Evolutionary conservation across 2,329 filamentous ascomycete species (phyloP).

Genomic region (Trichoderma guizhouense): DNA sequence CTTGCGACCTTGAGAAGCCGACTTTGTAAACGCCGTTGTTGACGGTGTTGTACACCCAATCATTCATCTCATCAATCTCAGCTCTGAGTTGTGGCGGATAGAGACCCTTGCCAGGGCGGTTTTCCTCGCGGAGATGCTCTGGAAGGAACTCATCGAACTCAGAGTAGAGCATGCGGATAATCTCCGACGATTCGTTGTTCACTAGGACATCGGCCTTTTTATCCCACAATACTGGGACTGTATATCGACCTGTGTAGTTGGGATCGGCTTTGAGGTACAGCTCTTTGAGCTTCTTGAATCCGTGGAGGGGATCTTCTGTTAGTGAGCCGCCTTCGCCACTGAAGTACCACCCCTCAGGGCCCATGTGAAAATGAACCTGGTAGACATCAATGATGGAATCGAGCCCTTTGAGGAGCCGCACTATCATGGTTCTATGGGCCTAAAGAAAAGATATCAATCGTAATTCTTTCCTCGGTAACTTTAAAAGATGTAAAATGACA

Average conservation of each 20-base stretch:
- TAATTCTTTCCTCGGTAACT: not conserved
- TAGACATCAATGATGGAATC: constrained; percentile 66
- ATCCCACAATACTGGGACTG: constrained; percentile 71
- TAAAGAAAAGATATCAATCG: constrained; percentile 3
- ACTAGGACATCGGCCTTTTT: constrained; percentile 68
- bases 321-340: constrained; percentile 45
- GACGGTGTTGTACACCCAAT: constrained; percentile 59
- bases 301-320: constrained; percentile 59
- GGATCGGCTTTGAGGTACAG: constrained; percentile 68
- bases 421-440: constrained; percentile 73
- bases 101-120: constrained; percentile 50
- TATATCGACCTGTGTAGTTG: constrained; percentile 66
- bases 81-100: constrained; percentile 50
- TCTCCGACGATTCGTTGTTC: constrained; percentile 80
- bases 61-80: constrained; percentile 64
- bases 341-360: constrained; percentile 53
- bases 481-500: not conserved
- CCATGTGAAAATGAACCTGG: constrained; percentile 66
- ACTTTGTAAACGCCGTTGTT: constrained; percentile 52
- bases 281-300: constrained; percentile 63
- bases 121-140: constrained; percentile 49
- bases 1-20: constrained; percentile 64
- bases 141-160: constrained; percentile 65
- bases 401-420: constrained; percentile 68
- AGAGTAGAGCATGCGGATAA: constrained; percentile 77